These are phyloP conservation scores for Spergularia bocconei DNA, from an alignment of 148 eudicot species.

Conservation along the genomic window DNA sequence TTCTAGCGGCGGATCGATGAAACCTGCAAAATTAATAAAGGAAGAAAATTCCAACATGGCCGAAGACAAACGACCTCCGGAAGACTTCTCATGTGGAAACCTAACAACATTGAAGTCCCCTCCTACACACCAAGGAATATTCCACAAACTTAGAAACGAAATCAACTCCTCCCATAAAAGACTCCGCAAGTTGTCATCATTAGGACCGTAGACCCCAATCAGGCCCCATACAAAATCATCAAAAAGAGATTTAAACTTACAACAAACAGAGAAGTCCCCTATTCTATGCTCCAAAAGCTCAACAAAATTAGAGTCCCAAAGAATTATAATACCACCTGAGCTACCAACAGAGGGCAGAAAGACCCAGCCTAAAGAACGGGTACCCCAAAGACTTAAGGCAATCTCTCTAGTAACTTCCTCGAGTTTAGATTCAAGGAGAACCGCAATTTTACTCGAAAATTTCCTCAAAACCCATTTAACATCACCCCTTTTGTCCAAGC, in stretches of 20 bases:
- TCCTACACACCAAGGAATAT: slow-evolving; percentile 6
- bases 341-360: not conserved
- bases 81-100: not conserved
- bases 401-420: not conserved
- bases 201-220: not conserved
- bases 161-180: not conserved
- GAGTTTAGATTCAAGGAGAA: slow-evolving; percentile 4
- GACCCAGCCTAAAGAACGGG: not conserved
- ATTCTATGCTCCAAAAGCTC: no score
- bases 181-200: not conserved
- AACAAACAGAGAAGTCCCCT: no score
- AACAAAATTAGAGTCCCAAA: not conserved
- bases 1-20: not conserved
- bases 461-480: no score
- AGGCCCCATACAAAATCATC: no score
- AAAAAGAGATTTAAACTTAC: no score
- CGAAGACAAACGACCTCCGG: not conserved
- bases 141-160: not conserved
- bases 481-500: no score
- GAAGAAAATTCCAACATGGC: not conserved
- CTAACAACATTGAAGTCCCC: not conserved
- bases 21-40: not conserved
- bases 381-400: not conserved
- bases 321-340: not conserved
- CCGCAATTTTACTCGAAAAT: not conserved